Conservation (phyloP, 805 yeast species). For the Wickerhamomyces queroliae region DNA sequence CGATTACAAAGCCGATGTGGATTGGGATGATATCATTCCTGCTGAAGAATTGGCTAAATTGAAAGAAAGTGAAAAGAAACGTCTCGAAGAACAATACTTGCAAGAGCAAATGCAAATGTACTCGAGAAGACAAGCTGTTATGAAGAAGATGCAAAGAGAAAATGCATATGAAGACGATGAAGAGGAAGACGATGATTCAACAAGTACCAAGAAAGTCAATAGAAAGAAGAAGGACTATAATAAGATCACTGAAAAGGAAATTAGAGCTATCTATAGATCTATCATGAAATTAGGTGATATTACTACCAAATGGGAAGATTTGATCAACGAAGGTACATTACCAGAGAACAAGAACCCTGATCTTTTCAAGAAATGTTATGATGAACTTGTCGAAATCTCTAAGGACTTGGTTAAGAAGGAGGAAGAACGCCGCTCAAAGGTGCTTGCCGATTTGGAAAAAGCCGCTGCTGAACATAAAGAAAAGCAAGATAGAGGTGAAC, state of each 20-base stretch:
- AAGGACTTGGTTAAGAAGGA: conserved; percentile 56
- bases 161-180: conserved; percentile 34
- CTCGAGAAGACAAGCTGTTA: conserved; percentile 73
- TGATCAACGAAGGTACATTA: conserved; percentile 85
- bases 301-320: conserved; percentile 68
- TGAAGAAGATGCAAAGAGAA: conserved; percentile 49
- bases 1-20: conserved; percentile 95
- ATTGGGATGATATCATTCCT: conserved; percentile 99
- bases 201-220: conserved; percentile 23
- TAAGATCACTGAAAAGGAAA: conserved; percentile 75
- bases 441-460: conserved; percentile 52
- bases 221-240: conserved; percentile 38
- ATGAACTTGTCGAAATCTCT: conserved; percentile 63
- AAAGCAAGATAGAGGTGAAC: conserved; percentile 30
- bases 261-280: conserved; percentile 79
- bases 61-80: conserved; percentile 86
- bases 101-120: conserved; percentile 88
- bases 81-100: conserved; percentile 79
- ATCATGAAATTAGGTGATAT: conserved; percentile 80
- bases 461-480: conserved; percentile 53
- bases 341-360: conserved; percentile 82
- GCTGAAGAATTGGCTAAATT: conserved; percentile 84
- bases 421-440: conserved; percentile 53
- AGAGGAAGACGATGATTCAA: conserved; percentile 34
- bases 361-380: conserved; percentile 65